A percentile compares a stretch with the other conserved stretches of the same genome.
These are phyloP conservation scores for Gonapodya prolifera DNA, from an alignment of 192 early-diverging fungal genomes.

Conservation along the genomic window DNA sequence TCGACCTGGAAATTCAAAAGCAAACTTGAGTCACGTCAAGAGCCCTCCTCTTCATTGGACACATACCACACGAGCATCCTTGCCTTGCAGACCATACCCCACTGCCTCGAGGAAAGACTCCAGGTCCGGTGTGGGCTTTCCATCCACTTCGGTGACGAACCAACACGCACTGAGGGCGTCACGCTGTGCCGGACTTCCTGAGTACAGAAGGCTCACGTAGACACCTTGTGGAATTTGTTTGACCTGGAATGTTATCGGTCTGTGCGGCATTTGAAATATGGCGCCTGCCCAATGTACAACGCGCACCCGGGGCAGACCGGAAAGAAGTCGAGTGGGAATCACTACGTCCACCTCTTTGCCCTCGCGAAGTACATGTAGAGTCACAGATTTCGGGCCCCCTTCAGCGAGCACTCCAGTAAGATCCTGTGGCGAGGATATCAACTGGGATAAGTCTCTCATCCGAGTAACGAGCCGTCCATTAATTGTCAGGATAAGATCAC, in stretches of 20 bases:
- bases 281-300: slow-evolving; percentile 2
- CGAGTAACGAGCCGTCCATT: not conserved
- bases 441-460: not conserved
- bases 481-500: slow-evolving; percentile 1
- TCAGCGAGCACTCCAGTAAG: not conserved
- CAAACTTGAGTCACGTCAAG: not conserved
- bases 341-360: slow-evolving; percentile 2
- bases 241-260: not conserved
- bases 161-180: not conserved
- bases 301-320: not conserved
- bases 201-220: slow-evolving; percentile 3
- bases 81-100: not conserved
- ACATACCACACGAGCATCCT: not conserved
- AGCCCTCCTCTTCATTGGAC: not conserved
- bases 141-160: slow-evolving; percentile 4
- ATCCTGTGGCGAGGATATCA: not conserved
- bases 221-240: not conserved
- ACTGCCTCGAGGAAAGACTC: not conserved
- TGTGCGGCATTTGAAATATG: slow-evolving; percentile 2
- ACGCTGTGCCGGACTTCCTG: slow-evolving; percentile 1
- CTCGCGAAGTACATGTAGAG: not conserved
- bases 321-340: not conserved
- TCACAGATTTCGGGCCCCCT: not conserved
- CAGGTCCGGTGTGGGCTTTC: not conserved
- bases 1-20: not conserved